Conservation (phyloP, 768 basidiomycete species). For the Mrakia blollopis region DNA sequence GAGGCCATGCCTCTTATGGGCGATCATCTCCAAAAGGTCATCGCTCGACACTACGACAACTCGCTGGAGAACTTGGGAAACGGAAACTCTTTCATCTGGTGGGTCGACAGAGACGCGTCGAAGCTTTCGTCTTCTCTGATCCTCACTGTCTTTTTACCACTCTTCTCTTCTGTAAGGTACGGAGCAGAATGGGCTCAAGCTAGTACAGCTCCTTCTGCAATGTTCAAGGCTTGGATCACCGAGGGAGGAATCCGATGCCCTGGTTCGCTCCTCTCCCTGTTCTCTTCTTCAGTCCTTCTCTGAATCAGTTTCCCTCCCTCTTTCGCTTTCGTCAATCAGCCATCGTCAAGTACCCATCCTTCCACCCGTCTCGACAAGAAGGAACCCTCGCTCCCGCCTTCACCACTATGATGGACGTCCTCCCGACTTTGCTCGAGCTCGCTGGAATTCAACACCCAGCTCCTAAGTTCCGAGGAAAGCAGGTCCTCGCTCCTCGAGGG, state of each 20-base stretch:
- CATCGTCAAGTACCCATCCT: constrained; percentile 37
- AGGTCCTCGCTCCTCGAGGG: constrained; percentile 35
- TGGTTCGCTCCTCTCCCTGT: background rate
- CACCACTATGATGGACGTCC: constrained; percentile 42
- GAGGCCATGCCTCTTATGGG: constrained; percentile 39
- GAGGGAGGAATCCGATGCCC: no score
- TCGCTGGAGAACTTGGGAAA: constrained; percentile 38
- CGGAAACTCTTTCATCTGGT: constrained; percentile 37
- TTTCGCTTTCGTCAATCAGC: constrained; percentile 38
- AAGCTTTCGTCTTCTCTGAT: background rate
- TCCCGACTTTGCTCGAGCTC: constrained; percentile 38
- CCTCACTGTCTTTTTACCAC: background rate
- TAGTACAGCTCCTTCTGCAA: constrained; percentile 38
- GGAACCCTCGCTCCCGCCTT: constrained; percentile 36
- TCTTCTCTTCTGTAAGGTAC: background rate
- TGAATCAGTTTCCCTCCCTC: no score
- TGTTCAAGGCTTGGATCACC: constrained; percentile 36
- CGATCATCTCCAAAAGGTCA: constrained; percentile 29
- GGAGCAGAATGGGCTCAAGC: constrained; percentile 39
- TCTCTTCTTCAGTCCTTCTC: background rate
- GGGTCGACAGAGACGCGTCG: background rate
- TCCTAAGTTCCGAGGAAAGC: constrained; percentile 34
- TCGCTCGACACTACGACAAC: constrained; percentile 37
- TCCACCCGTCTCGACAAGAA: background rate
- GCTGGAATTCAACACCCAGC: constrained; percentile 36